Evolutionary conservation across 2,329 filamentous ascomycete species (phyloP), one percentile per base, ranked within the genome.

Genomic region (Lecanosticta acicola): DNA sequence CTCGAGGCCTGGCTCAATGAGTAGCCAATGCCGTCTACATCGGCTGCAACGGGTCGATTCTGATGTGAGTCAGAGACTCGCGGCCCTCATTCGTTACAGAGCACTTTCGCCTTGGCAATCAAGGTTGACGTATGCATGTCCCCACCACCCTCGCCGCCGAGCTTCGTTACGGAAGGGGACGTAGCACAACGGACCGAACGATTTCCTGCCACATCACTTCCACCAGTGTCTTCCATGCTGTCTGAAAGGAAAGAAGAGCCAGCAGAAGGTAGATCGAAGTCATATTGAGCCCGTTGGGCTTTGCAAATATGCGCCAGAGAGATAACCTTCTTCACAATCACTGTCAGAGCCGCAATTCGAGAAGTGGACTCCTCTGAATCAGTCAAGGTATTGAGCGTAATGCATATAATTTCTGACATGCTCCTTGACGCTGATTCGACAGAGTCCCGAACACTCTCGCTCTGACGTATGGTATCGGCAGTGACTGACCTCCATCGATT

Each of bases 401-500:
- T 43, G 41, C 54, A 59, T 37, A 64, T 58, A 35, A 51, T 54
- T 33, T 59, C 57, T 8, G 57, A 53, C 37, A 65, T 48, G 8
- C 46, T 50, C 17, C 35, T 48, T 17, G 55, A 48, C 11, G 55
- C 53, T 9, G 50, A 53, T 1, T 59, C 53, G 1, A 56, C 45
- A 5, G 52, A 48, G 10, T 48, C 39, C 20, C 56, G 49, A 38
- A 59, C 55, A 19, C 46, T 46, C 4, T 55, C 53, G 32, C 78
- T 77, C 56, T 77, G 78, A 43, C 73, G 73, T 41, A 85, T 63
- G 35, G 81, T 70, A 19, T 77, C 71, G 33, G 84, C 71, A 1
- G 81, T 85, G n/a, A 73, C 71, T 4, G 81, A 78, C 32, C 82
- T 78, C 81, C 81, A 85, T 59, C 81, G 77, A 59, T 83, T 84